Percentiles rank a stretch among this genome's conserved stretches.
Evolutionary conservation across 805 yeast genomes (phyloP).

Genomic region (Sugiyamaella smithiae): DNA sequence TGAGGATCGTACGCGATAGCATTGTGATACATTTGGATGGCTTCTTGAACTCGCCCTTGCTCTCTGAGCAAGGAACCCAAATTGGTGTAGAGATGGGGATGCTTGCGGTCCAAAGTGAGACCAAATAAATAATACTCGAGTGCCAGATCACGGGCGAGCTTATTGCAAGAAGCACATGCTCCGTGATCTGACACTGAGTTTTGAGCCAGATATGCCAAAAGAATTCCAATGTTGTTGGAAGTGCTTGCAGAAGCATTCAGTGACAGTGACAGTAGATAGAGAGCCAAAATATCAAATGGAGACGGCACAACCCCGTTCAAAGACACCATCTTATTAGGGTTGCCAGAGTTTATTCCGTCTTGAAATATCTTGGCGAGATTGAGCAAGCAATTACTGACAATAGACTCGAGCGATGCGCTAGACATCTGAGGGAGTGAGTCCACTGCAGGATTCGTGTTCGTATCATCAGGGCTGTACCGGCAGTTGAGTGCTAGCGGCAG

Average conservation of each 20-base stretch:
- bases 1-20: slow-evolving; percentile 33
- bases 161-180: slow-evolving; percentile 6
- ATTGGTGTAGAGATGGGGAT: slow-evolving; percentile 36
- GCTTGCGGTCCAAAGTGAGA: slow-evolving; percentile 31
- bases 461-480: neutral
- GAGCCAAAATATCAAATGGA: slow-evolving; percentile 28
- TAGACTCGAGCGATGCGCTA: slow-evolving; percentile 21
- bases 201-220: slow-evolving; percentile 24
- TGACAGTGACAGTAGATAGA: slow-evolving; percentile 31
- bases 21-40: slow-evolving; percentile 30
- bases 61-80: slow-evolving; percentile 34
- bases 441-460: neutral
- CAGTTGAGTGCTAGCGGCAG: slow-evolving; percentile 2
- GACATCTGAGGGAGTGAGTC: slow-evolving; percentile 17
- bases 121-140: slow-evolving; percentile 32
- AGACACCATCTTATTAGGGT: slow-evolving; percentile 21
- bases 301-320: slow-evolving; percentile 29
- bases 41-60: slow-evolving; percentile 30
- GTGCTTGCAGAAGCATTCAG: slow-evolving; percentile 33
- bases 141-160: slow-evolving; percentile 24
- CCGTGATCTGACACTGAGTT: neutral
- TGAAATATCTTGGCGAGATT: slow-evolving; percentile 35
- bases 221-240: slow-evolving; percentile 35
- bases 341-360: slow-evolving; percentile 33
- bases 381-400: slow-evolving; percentile 32